phyloP scores from a whole-genome alignment of 164 flowering plant species.

The Aristolochia californica region DNA sequence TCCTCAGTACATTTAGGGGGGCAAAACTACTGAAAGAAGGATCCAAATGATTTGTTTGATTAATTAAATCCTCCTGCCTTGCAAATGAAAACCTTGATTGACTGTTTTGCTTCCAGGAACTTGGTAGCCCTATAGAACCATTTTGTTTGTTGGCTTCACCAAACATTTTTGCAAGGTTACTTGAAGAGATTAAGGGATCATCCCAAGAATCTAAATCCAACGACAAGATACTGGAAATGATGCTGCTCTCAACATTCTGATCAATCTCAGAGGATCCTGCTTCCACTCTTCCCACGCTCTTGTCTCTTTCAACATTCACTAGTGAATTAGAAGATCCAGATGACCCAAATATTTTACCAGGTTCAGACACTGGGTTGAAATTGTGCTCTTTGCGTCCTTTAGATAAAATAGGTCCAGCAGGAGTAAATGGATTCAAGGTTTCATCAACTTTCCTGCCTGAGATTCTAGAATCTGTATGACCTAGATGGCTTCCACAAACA shows the following conservation, averaged over 20 bases:
- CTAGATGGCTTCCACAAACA: slow-evolving; percentile 8
- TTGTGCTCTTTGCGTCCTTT: too few relatives aligned
- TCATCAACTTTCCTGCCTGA: too few relatives aligned
- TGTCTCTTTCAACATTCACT: slow-evolving; percentile 19
- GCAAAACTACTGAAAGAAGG: slow-evolving; percentile 11
- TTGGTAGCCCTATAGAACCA: slow-evolving; percentile 16
- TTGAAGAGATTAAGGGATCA: slow-evolving; percentile 27
- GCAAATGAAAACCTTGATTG: slow-evolving; percentile 49
- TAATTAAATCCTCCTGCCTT: slow-evolving; percentile 27
- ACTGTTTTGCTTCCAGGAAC: slow-evolving; percentile 22
- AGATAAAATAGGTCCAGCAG: too few relatives aligned
- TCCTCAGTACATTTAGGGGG: slow-evolving; percentile 10
- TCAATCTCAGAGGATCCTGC: slow-evolving; percentile 6
- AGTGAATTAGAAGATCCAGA: slow-evolving; percentile 9
- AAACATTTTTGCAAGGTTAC: slow-evolving; percentile 23
- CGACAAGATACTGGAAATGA: slow-evolving; percentile 47
- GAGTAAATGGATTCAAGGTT: too few relatives aligned
- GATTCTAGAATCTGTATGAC: not conserved
- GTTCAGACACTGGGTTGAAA: slow-evolving; percentile 1
- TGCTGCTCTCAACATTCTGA: slow-evolving; percentile 34
- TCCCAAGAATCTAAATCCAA: slow-evolving; percentile 38
- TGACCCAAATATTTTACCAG: not conserved
- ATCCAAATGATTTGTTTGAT: slow-evolving; percentile 15
- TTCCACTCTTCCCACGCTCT: slow-evolving; percentile 14
- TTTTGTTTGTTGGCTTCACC: slow-evolving; percentile 18